phyloP scores from a whole-genome alignment of 1,139 yeast genomes.

The Suhomyces kunorum region DNA sequence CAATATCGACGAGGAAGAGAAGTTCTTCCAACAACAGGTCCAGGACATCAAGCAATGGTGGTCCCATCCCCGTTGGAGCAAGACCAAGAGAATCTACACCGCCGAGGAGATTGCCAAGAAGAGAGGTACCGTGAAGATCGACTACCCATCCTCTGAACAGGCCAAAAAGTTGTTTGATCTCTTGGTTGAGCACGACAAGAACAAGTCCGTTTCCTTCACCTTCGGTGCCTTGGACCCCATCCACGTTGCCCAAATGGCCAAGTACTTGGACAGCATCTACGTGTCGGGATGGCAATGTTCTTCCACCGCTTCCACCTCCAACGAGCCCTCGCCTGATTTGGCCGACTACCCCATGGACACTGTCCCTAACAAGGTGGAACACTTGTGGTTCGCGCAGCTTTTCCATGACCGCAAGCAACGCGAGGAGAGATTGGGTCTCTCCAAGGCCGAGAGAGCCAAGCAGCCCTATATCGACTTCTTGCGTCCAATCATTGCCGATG shows the following conservation, averaged over 20 bases:
- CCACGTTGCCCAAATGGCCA: constrained; percentile 95
- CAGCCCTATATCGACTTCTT: constrained; percentile 73
- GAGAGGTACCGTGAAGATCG: constrained; percentile 72
- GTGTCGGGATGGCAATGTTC: constrained; percentile 99
- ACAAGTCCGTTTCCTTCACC: constrained; percentile 81
- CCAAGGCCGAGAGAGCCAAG: constrained; percentile 65
- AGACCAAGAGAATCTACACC: constrained; percentile 84
- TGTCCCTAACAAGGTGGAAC: constrained; percentile 97
- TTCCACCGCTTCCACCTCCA: constrained; percentile 94
- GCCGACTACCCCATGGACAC: constrained; percentile 99
- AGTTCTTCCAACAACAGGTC: constrained; percentile 67
- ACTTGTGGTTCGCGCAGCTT: constrained; percentile 92
- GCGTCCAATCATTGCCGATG: constrained; percentile 95
- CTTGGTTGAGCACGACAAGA: constrained; percentile 68
- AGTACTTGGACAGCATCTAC: constrained; percentile 87
- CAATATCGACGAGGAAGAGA: constrained; percentile 62
- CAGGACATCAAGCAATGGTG: constrained; percentile 84
- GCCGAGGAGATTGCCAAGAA: constrained; percentile 88
- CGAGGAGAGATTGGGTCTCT: constrained; percentile 69
- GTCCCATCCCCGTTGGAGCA: constrained; percentile 87
- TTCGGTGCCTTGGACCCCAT: constrained; percentile 97
- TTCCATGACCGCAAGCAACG: constrained; percentile 97
- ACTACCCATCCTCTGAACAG: constrained; percentile 77
- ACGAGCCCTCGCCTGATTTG: constrained; percentile 97
- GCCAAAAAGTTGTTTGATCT: constrained; percentile 78